phyloP scores from a whole-genome alignment of 2,329 filamentous ascomycete species.

The Ascochyta koolunga region DNA sequence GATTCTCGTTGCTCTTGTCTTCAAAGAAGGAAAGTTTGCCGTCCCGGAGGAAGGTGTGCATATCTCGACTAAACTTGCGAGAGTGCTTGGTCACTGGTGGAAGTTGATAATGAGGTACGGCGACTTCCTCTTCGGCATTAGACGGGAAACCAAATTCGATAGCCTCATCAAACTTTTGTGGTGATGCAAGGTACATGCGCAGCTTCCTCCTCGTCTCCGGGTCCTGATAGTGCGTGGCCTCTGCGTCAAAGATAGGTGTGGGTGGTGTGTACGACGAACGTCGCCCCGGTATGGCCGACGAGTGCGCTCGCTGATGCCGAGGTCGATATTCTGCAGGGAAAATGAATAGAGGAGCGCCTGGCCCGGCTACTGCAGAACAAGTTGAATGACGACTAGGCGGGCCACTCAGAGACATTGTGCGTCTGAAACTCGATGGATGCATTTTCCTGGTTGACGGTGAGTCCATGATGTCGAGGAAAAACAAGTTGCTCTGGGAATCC shows the following conservation, averaged over 20 bases:
- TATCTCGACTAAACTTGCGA: conserved; percentile 56
- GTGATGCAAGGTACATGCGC: conserved; percentile 82
- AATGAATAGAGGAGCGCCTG: conserved; percentile 47
- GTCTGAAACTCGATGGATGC: conserved; percentile 54
- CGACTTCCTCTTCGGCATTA: conserved; percentile 32
- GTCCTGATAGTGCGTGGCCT: conserved; percentile 85
- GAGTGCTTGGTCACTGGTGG: conserved; percentile 47
- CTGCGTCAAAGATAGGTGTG: conserved; percentile 61
- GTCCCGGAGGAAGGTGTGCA: conserved; percentile 65
- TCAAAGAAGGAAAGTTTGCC: conserved; percentile 57
- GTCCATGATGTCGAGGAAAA: conserved; percentile 33
- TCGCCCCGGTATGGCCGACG: conserved; percentile 35
- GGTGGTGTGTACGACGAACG: conserved; percentile 36
- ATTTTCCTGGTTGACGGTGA: conserved; percentile 20
- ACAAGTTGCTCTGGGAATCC: conserved; percentile 30
- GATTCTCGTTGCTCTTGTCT: conserved; percentile 37
- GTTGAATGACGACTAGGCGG: conserved; percentile 64
- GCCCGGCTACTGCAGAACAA: conserved; percentile 52
- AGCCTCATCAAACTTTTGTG: conserved; percentile 94
- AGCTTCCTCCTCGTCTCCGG: conserved; percentile 87
- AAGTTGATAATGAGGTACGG: conserved; percentile 35
- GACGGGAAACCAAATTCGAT: conserved; percentile 92
- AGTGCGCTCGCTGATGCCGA: conserved; percentile 41
- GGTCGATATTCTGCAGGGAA: conserved; percentile 29
- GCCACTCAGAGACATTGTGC: conserved; percentile 74